Evolutionary conservation across 257 asterid species (phyloP), one percentile per base, ranked within the genome.

Genomic region (Primulina tabacum): DNA sequence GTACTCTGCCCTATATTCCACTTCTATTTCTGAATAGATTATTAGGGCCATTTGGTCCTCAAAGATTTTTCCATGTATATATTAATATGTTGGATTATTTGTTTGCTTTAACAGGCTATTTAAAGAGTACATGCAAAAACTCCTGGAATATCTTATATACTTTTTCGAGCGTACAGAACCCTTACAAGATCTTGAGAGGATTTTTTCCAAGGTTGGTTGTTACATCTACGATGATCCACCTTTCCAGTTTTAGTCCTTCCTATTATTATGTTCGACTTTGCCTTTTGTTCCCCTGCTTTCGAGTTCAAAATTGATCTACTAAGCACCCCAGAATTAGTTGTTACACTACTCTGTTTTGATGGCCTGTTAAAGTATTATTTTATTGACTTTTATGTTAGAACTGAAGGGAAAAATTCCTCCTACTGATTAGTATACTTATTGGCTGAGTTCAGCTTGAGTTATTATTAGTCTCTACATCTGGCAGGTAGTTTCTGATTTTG

Each of bases 111-210:
- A 68, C 88, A 92, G 97, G 93, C 89, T 79, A 72, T 93, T 87
- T 78, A 76, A 67, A 70, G 97, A 89, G 60, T 90, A 93, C 84
- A 30, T 85, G 79, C 91, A 83, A 82, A 93, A 85, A 71, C 89
- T 93, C 67, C 75, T 86, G 83, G 97, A 86, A 53, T 90, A 90
- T 85, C 91, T 93, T 70, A 64, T 85, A 52, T 80, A 87, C 76
- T 90, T 86, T 75, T 85, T 86, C 73, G 90, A 86, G 83, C 86
- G 97, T 58, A 87, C 95, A 34, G 95, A 87, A 65, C 97, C 99
- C 62, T 73, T 93, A 82, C 92, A 89, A 81, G 97, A 93, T 81
- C 95, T 90, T 67, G 92, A 81, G 60, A 86, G 97, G 79, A 89
- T 93, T 74, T 87, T 89, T 74, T 84, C 89, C 16, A 91, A 94